A percentile compares a stretch with the other conserved stretches of the same genome.
Evolutionary conservation across 129 eudicot species (phyloP).

Genomic region (Oenanthe sinensis): DNA sequence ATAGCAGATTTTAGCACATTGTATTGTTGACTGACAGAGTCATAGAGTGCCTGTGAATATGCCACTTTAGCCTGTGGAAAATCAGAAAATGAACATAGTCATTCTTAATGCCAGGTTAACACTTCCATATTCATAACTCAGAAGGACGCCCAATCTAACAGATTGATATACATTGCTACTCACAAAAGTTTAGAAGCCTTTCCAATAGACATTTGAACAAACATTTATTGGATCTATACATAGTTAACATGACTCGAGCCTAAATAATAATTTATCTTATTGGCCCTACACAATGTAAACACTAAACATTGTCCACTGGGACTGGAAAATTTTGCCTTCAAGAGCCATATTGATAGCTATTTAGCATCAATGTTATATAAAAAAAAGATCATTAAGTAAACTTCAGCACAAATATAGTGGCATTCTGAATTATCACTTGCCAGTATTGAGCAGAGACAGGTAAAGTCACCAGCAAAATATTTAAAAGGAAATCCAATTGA

Average conservation of each 20-base stretch:
- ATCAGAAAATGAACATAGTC: background rate
- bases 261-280: background rate
- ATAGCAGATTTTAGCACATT: constrained; percentile 69
- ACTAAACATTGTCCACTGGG: background rate
- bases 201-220: background rate
- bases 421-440: background rate
- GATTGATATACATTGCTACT: background rate
- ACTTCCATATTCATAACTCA: background rate
- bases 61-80: constrained; percentile 58
- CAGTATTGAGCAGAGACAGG: background rate
- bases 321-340: background rate
- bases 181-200: background rate
- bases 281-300: background rate
- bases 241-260: background rate
- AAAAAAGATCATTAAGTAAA: background rate
- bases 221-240: background rate
- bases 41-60: constrained; percentile 58
- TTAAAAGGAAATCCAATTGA: background rate
- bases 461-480: background rate
- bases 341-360: background rate
- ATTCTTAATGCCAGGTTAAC: background rate
- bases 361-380: background rate
- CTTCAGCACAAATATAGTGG: background rate
- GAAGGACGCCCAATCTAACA: background rate
- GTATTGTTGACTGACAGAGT: constrained; percentile 69